phyloP scores from a whole-genome alignment of 1,139 yeast species.

The Suhomyces yuchorum region DNA sequence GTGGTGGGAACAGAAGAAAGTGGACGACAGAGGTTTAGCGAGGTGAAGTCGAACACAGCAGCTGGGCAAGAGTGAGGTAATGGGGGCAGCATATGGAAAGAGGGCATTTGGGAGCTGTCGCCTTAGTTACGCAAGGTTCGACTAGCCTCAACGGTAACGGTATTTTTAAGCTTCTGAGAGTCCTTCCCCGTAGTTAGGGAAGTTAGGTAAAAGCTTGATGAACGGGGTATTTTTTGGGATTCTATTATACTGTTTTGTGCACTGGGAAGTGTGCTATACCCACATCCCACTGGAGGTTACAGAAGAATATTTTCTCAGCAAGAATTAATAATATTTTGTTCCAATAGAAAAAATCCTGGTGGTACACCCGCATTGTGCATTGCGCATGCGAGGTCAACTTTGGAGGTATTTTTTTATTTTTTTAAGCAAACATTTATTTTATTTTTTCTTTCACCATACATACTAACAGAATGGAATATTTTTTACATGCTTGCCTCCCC shows the following conservation, averaged over 20 bases:
- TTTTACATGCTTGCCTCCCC: conserved; percentile 6
- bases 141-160: not conserved
- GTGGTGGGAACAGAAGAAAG: not conserved
- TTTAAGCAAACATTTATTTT: not conserved
- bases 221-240: not conserved
- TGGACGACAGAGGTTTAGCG: not conserved
- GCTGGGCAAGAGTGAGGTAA: not conserved
- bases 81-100: not conserved
- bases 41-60: not conserved
- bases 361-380: not conserved
- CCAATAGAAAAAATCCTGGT: not conserved
- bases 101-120: not conserved
- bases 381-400: not conserved
- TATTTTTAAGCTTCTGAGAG: not conserved
- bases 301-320: not conserved
- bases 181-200: not conserved
- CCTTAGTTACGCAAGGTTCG: not conserved
- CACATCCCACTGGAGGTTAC: not conserved
- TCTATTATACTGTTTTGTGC: not conserved
- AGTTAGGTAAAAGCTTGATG: not conserved
- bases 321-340: not conserved
- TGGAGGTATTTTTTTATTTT: not conserved
- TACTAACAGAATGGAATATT: conserved; percentile 5
- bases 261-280: not conserved
- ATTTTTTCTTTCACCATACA: not conserved